A percentile compares a stretch with the other conserved stretches of the same genome.
These are phyloP conservation scores for Xylariales sp. DNA, from an alignment of 2,329 filamentous ascomycete species.

Conservation along the genomic window DNA sequence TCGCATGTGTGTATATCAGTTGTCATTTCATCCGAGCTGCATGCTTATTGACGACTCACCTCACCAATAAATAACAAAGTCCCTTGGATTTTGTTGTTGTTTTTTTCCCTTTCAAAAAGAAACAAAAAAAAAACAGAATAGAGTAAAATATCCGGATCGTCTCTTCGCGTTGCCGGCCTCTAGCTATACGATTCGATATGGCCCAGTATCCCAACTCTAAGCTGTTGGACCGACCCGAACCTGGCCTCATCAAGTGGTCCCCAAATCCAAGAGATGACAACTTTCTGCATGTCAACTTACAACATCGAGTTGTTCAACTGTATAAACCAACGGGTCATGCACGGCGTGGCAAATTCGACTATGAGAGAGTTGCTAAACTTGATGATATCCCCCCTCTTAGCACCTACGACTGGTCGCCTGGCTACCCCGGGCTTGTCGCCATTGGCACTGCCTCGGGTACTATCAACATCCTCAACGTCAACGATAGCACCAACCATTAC, in stretches of 20 bases:
- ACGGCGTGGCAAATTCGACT: conserved; percentile 67
- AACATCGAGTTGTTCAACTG: conserved; percentile 71
- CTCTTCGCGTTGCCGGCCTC: not conserved
- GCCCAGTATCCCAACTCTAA: conserved; percentile 44
- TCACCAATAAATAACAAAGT: not conserved
- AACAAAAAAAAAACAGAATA: not conserved
- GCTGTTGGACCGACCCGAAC: conserved; percentile 68
- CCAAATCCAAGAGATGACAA: conserved; percentile 68
- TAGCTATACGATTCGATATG: conserved; percentile 31
- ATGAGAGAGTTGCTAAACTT: conserved; percentile 66
- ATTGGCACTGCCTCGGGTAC: conserved; percentile 81
- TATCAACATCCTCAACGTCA: conserved; percentile 78
- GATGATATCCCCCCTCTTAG: conserved; percentile 73
- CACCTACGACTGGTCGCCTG: conserved; percentile 75
- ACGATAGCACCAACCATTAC: conserved; percentile 74
- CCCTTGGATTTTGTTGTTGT: not conserved
- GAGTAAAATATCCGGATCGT: not conserved
- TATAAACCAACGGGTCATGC: conserved; percentile 72
- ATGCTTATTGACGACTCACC: conserved; percentile 1
- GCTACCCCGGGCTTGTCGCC: conserved; percentile 73
- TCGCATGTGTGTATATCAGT: conserved; percentile 6
- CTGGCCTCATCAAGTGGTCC: conserved; percentile 75
- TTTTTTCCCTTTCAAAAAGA: no score
- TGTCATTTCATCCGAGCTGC: conserved; percentile 1
- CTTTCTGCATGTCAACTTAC: conserved; percentile 74